Evolutionary conservation across 2,329 filamentous ascomycete genomes (phyloP), one percentile per base, ranked within the genome.

Genomic region (Hypomyces perniciosus): DNA sequence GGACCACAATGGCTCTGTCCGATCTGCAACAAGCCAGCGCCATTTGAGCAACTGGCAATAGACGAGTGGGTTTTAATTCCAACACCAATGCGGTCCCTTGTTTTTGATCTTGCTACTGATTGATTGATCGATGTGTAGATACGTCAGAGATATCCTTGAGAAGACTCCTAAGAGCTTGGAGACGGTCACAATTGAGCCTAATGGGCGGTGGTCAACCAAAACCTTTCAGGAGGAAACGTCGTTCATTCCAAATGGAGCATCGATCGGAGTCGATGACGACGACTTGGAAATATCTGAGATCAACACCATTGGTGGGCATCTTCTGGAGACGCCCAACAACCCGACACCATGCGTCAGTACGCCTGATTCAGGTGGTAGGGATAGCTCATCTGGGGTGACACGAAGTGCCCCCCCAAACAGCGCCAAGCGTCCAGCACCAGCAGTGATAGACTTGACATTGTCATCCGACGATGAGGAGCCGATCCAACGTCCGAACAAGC

Each of bases 1-100:
- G 92, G 90, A 0, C 93, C 93, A 0, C 95, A 93, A 13, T 99
- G 93, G 93, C 77, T 84, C n/a, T 99, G 93, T 62, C 93, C 93
- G 1, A 85, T 96, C 26, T 99, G 93, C 73, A 92, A 86, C 68
- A 95, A 91, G 62, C 71, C 81, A 0, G 85, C 90, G 2, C 82
- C 84, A 0, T 99, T 89, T 66, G 86, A 92, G 46, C 84, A 81
- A 44, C 72, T 99, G 27, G 90, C 89, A 8, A 83, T 97, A 30
- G 93, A 99, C 59, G 87, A 93, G 81, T 93, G 75, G 69, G 83
- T 72, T 41, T 10, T 10, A 28, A 31, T 10, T 28, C 31, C 8
- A 31, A 28, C 10, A 26, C 27, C 33, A 44, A 34, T 8, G 6
- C 9, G 13, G 10, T 28, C 9, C 34, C 33, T 34, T 6, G 5